Evolutionary conservation across 2,329 filamentous ascomycete species (phyloP), one percentile per base, ranked within the genome.

Genomic region (Ceratocystis diversiconidia): DNA sequence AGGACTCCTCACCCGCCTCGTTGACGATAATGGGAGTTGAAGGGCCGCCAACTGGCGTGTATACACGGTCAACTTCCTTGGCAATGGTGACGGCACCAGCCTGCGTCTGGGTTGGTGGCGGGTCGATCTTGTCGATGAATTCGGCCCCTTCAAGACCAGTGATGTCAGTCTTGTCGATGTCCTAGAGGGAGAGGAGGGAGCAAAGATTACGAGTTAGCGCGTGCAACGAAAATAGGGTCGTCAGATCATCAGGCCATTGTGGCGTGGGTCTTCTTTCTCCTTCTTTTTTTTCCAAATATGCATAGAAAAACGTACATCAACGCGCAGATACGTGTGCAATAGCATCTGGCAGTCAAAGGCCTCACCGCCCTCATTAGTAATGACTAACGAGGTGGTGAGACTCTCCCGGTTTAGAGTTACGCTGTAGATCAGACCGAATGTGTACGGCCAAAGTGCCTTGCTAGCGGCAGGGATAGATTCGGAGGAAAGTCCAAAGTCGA

Each of bases 361-460:
- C 76, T 85, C 78, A 46, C 83, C 80, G 65, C 90, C 92, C 74
- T 95, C 88, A 74, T 99, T 99, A 73, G 89, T 88, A 65, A 97
- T 86, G 69, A 92, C 88, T 66, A 99, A 79, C 68, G 87, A 86
- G 2, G 92, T 96, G 73, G 85, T 85, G 73, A 99, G 78, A 44
- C 83, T 85, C 44, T 87, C 85, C 70, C 82, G 85, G 69, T 84
- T 85, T 69, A 99, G 78, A 2, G 89, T 95, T 67, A 99, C 90
- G 72, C 88, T 95, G 80, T 99, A 99, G 65, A 96, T 87, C 63
- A 97, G 81, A 3, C 88, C 88, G 74, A 99, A 99, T 69, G 88
- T 85, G 73, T 87, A 88, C 1, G 89, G 87, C 94, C 94, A 99
- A 28, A 86, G 82, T 71, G 83, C 82, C 73, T 83, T 84, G 70